Base-by-base conservation (phyloP, 2,329 filamentous ascomycete species). In the Parastagonospora avenae region DNA sequence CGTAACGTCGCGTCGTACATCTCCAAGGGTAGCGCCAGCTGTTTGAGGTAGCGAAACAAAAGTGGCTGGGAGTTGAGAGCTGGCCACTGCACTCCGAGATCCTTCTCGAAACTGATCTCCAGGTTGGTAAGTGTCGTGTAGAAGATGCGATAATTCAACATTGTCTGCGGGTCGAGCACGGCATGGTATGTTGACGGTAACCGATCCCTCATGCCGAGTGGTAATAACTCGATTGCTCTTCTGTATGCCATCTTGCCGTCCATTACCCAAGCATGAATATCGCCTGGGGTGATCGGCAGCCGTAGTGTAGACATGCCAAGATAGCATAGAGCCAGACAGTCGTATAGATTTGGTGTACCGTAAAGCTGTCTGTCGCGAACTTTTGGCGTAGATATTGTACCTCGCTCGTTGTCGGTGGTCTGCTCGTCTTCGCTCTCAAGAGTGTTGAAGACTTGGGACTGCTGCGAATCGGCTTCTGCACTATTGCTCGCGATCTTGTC, bases 261-360 rank as follows among this genome's bases (percentile, higher is more conserved):
- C 41, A 81, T 82, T 12, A 84, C 84, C 86, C 90, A 96, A 38
- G 68, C 67, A 55, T 81, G 81, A 10, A 97, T 73, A 57, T 95
- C 90, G 9, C 85, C 87, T 7, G 93, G 77, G 16, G 86, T 85
- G n/a, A 90, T 80, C 0, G 92, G 91, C 48, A 94, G 79, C 48
- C 88, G 85, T 60, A 96, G 78, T 24, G 96, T 77, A 39, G 94
- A 65, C 32, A 85, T 85, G 1, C 85, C 92, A 30, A 97, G 74
- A 74, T 97, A 97, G 67, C 90, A 92, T 9, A 96, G 71, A 1
- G 81, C 86, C 45, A 97, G 74, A 0, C 88, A 88, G 60, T 96
- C 92, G 36, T 90, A 76, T 31, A 95, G 76, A 44, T 78, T 85
- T 1, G 92, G 92, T 2, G 68, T 64, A 8, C 61, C 84, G 65